Conservation (phyloP, 345 rosid genomes). For the Citrus trifoliata region DNA sequence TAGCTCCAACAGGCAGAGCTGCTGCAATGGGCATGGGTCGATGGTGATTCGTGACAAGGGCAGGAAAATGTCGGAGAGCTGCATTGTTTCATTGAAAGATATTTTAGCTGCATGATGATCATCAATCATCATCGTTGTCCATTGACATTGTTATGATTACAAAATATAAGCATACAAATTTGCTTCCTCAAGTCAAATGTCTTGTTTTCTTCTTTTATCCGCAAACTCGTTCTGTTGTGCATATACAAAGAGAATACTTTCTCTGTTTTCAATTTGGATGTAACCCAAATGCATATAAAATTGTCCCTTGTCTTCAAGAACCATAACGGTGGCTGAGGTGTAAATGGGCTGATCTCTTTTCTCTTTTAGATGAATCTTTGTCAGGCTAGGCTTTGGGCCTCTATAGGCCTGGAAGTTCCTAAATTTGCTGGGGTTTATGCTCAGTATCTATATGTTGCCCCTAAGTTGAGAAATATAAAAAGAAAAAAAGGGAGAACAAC, state of each 20-base stretch:
- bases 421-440: no score
- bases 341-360: no score
- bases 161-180: background rate
- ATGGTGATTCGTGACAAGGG: conserved; percentile 10
- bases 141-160: background rate
- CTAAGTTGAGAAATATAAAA: no score
- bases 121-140: background rate
- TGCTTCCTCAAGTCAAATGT: background rate
- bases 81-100: conserved; percentile 32
- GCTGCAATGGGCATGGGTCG: background rate
- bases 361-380: no score
- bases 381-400: no score
- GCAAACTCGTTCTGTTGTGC: no score
- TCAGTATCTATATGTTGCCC: no score
- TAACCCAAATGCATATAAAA: no score
- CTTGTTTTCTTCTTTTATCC: background rate
- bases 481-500: no score
- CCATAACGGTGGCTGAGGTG: no score
- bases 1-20: conserved; percentile 6
- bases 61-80: conserved; percentile 3
- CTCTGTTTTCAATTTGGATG: background rate
- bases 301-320: no score
- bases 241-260: background rate
- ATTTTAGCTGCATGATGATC: conserved; percentile 9
- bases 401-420: no score